Base-by-base conservation (phyloP, 139 green algal species). In the Axilococcus clingmanii region DNA sequence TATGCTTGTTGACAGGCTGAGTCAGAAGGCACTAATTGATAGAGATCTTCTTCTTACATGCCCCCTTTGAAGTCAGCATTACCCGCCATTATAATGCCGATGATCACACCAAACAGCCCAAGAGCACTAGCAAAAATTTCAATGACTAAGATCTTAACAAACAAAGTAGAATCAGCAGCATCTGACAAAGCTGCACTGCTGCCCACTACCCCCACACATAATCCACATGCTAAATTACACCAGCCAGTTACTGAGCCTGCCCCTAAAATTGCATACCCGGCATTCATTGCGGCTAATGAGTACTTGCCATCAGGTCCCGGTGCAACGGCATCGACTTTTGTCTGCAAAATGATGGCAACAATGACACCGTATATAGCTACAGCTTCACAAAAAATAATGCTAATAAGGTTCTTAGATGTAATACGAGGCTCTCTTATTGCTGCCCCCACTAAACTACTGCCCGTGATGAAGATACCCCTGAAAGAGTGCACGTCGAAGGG, bases 111-210 rank as follows among this genome's bases (percentile, higher is more conserved):
- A 73, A 95, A 95, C 16, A 95, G 68, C 3, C 87, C 90, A 33
- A 97, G 66, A 3, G 90, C 90, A 24, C 75, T 91, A 19, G 88
- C 93, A 71, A 99, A 99, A 52, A 99, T 99, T 78, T 98, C 93
- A 56, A 99, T 87, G n/a, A 99, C 87, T 14, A 99, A 72, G 58
- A 99, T 99, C 71, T 99, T 99, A 2, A 99, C 93, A 71, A 99
- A 99, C 5, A 99, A 74, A 1, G 93, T 91, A 5, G 79, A 79
- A 69, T 99, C 97, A 36, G 94, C 86, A 0, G 93, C 93, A 61
- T 99, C 93, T 5, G 93, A 93, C 12, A 99, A 67, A 2, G 93
- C 93, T 30, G 85, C 93, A 37, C 72, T 86, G 77, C 81, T 94
- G 19, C 93, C 93, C 27, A 98, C 86, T 20, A 98, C 87, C 19